Conservation (phyloP, 306 rosid genomes). For the Cyamopsis tetragonoloba region DNA sequence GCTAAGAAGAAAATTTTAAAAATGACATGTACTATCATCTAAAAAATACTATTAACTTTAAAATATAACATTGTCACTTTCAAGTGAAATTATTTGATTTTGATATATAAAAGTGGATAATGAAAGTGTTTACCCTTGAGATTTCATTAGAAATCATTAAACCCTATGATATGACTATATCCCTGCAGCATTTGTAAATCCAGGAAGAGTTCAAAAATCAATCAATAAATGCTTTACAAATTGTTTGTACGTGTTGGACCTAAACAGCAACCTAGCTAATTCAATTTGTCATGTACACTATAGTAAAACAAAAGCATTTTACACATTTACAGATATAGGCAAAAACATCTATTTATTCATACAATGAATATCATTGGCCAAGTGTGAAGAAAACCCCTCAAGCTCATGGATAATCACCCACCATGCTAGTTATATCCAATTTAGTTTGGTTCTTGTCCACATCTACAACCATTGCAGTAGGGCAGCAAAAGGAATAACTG, state of each 20-base stretch:
- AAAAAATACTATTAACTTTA: too few relatives aligned
- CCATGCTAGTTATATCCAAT: constrained; percentile 5
- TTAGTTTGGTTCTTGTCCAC: constrained; percentile 13
- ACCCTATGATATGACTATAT: constrained; percentile 8
- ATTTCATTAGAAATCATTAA: neutral
- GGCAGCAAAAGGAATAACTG: constrained; percentile 26
- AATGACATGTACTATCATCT: neutral
- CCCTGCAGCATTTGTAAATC: neutral
- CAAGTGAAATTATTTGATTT: neutral
- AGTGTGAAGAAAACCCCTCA: constrained; percentile 3
- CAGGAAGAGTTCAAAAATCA: constrained; percentile 9
- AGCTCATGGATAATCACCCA: constrained; percentile 15
- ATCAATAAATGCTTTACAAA: constrained; percentile 23
- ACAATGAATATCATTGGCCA: constrained; percentile 1
- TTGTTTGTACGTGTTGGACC: constrained; percentile 18
- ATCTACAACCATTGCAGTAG: constrained; percentile 3
- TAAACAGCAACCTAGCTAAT: constrained; percentile 19
- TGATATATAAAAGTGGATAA: neutral
- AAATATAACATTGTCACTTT: neutral
- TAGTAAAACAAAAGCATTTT: neutral
- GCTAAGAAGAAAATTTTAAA: neutral
- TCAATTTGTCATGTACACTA: constrained; percentile 23
- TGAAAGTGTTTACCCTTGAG: neutral
- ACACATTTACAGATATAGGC: constrained; percentile 15
- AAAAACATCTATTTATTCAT: neutral